A percentile compares a stretch with the other conserved stretches of the same genome.
phyloP scores from a whole-genome alignment of 768 basidiomycete species.

The Cyclocybe cylindracea region DNA sequence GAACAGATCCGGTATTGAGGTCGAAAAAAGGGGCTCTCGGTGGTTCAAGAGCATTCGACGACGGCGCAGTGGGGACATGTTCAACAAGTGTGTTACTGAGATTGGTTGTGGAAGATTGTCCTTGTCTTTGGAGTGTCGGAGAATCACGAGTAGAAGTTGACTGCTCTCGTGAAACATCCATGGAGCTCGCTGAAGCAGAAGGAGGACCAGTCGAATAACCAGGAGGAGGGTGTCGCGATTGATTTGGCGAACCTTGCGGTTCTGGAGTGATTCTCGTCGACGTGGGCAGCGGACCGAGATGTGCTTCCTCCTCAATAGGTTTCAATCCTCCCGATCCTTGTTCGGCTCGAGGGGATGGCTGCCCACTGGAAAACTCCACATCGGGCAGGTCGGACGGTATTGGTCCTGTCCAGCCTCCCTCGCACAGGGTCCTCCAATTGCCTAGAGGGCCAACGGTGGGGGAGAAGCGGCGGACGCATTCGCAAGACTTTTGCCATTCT shows the following conservation, averaged over 20 bases:
- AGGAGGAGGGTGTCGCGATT: constrained; percentile 7
- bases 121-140: constrained; percentile 6
- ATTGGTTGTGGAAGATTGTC: constrained; percentile 2
- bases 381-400: constrained; percentile 47
- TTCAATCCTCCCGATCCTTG: constrained; percentile 8
- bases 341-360: neutral
- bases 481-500: constrained; percentile 74
- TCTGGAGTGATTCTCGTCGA: constrained; percentile 9
- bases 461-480: constrained; percentile 67
- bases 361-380: constrained; percentile 12
- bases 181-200: constrained; percentile 16
- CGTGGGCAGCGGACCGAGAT: constrained; percentile 3
- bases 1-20: constrained; percentile 52
- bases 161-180: constrained; percentile 12
- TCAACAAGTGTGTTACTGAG: neutral
- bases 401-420: constrained; percentile 69
- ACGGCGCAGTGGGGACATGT: constrained; percentile 8
- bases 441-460: constrained; percentile 70
- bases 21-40: constrained; percentile 36
- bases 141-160: constrained; percentile 6
- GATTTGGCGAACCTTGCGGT: constrained; percentile 3
- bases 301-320: constrained; percentile 17
- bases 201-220: constrained; percentile 14
- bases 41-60: constrained; percentile 35
- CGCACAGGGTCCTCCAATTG: constrained; percentile 73